Evolutionary conservation across 1,139 yeast genomes (phyloP), one percentile per base, ranked within the genome.

Genomic region (Scheffersomyces lignicola): DNA sequence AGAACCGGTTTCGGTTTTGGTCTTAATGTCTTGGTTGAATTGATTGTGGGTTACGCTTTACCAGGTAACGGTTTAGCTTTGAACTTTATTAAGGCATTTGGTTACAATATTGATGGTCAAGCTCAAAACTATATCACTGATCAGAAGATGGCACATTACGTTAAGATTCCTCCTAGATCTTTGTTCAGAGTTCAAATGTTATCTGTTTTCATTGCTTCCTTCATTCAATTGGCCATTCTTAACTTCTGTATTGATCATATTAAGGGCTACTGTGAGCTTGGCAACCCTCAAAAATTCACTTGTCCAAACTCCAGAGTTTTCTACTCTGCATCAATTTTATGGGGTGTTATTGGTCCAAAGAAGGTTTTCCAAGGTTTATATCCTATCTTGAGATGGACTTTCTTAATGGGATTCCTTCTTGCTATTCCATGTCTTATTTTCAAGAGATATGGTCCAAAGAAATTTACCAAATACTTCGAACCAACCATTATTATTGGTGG

Each of bases 331-430:
- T 70, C 81, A 1, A 67, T 80, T 15, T 60, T 78, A 25, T 80
- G 85, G 85, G 86, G 86, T 43, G 80, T 74, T 23, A 75, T 81
- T 49, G 87, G 87, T 5, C 87, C 88, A 17, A 67, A 69, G 49
- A 66, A 73, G 33, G 73, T 79, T 6, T 78, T 80, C 47, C 54
- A 32, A 38, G 68, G 66, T 1, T 48, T 73, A 23, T 75, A 76
- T 44, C 80, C 80, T 23, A 51, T 62, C 22, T 54, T 76, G 51
- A 61, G 64, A 47, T 75, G 61, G 60, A 68, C 76, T 41, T 79
- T 80, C 69, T 59, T 78, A 39, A 68, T 78, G 39, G 84, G 85
- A 1, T 73, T 72, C 26, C 43, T 72, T 4, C 48, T 69, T 10
- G 78, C 76, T 2, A 51, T 59, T 48, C 66, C 54, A 37, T 76